These are phyloP conservation scores for Kuraishia hungarica DNA, from an alignment of 805 yeast species.

Conservation along the genomic window DNA sequence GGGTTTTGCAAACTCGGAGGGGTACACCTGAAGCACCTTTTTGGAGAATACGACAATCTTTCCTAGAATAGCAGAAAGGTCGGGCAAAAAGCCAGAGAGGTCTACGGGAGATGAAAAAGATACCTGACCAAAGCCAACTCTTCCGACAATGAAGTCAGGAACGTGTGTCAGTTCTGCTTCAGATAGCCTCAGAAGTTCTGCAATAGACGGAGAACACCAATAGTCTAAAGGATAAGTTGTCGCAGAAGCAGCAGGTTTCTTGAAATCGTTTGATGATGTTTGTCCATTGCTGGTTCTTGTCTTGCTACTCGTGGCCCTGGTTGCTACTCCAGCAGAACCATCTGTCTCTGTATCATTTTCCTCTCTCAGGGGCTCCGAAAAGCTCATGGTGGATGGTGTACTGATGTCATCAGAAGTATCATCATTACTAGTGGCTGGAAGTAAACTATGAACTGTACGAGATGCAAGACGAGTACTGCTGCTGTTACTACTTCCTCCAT, in stretches of 20 bases:
- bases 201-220: slow-evolving; percentile 66
- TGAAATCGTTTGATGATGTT: too few species aligned
- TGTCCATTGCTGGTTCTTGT: slow-evolving; percentile 1
- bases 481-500: not conserved
- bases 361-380: slow-evolving; percentile 1
- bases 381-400: slow-evolving; percentile 1
- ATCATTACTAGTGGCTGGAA: not conserved
- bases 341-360: slow-evolving; percentile 1
- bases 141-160: slow-evolving; percentile 59
- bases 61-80: slow-evolving; percentile 27
- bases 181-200: slow-evolving; percentile 34
- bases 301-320: not conserved
- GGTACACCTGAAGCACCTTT: slow-evolving; percentile 53
- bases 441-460: not conserved
- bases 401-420: not conserved
- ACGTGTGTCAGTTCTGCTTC: slow-evolving; percentile 42
- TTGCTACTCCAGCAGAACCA: not conserved
- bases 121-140: slow-evolving; percentile 60
- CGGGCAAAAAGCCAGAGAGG: slow-evolving; percentile 39
- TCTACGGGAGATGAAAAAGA: slow-evolving; percentile 65
- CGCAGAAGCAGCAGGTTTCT: not conserved
- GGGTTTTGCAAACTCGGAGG: slow-evolving; percentile 45
- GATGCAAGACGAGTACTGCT: not conserved
- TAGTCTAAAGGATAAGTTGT: slow-evolving; percentile 29
- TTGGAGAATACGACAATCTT: slow-evolving; percentile 34